Conservation (phyloP, 495 filamentous ascomycete species). For the Penicillium lagena region DNA sequence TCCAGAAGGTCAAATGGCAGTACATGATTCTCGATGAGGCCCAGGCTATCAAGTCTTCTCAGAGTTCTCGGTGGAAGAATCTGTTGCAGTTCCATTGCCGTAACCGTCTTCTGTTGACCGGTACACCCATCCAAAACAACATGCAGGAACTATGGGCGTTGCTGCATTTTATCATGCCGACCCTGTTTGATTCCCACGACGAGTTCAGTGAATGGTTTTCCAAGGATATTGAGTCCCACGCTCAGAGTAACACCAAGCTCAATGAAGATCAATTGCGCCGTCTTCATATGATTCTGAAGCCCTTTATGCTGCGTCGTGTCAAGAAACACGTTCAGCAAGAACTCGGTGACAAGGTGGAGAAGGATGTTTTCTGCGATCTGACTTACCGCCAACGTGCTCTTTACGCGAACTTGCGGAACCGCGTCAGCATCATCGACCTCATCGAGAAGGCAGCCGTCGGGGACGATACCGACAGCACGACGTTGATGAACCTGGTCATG, state of each 20-base stretch:
- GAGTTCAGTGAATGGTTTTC: conserved; percentile 99
- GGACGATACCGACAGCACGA: conserved; percentile 90
- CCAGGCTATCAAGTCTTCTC: conserved; percentile 97
- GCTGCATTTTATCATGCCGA: conserved; percentile 99
- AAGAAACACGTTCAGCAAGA: conserved; percentile 99
- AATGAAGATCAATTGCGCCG: conserved; percentile 96
- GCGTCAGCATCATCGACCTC: conserved; percentile 97
- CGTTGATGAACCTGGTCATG: conserved; percentile 98
- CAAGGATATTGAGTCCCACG: conserved; percentile 97
- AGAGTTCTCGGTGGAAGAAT: conserved; percentile 94
- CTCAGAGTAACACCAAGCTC: conserved; percentile 96
- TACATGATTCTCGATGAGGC: conserved; percentile 99
- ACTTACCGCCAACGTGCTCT: conserved; percentile 96
- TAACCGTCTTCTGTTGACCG: conserved; percentile 89
- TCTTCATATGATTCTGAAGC: conserved; percentile 97
- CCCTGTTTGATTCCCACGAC: conserved; percentile 95
- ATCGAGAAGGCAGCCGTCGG: conserved; percentile 95
- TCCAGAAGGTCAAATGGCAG: conserved; percentile 98
- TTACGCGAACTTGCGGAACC: conserved; percentile 84
- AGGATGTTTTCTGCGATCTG: conserved; percentile 92
- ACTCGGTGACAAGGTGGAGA: conserved; percentile 95
- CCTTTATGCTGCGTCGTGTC: conserved; percentile 98
- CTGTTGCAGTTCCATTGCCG: conserved; percentile 91
- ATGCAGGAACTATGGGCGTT: conserved; percentile 99
- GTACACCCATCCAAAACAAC: conserved; percentile 98